These are phyloP conservation scores for Crithidia expoeki DNA, from an alignment of 208 protist species.

Conservation along the genomic window DNA sequence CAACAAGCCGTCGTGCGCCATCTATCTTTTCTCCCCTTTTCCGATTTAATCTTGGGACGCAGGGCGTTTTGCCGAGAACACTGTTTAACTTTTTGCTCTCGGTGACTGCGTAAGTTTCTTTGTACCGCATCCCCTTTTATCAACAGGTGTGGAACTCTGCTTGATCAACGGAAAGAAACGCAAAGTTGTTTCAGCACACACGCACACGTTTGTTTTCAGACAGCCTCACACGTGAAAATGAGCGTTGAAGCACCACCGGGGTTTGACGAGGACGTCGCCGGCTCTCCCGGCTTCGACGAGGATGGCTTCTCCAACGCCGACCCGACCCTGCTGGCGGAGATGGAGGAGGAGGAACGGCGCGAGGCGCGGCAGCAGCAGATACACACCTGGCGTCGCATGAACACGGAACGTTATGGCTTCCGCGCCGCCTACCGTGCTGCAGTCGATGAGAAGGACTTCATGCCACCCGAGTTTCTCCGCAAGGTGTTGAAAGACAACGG, in stretches of 20 bases:
- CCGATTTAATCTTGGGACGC: no score
- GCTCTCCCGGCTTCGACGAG: slow-evolving; percentile 41
- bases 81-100: no score
- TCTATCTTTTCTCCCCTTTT: no score
- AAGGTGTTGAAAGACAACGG: slow-evolving; percentile 99
- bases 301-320: slow-evolving; percentile 19
- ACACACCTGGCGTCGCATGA: slow-evolving; percentile 68
- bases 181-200: no score
- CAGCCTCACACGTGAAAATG: neutral
- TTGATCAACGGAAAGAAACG: no score
- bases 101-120: no score
- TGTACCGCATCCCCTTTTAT: no score
- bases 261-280: slow-evolving; percentile 24
- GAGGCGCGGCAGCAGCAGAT: slow-evolving; percentile 50
- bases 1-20: no score
- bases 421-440: slow-evolving; percentile 71
- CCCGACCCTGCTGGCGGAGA: slow-evolving; percentile 35
- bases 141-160: no score
- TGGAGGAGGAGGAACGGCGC: slow-evolving; percentile 47
- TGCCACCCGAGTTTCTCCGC: slow-evolving; percentile 99
- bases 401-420: slow-evolving; percentile 76
- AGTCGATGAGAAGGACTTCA: slow-evolving; percentile 67
- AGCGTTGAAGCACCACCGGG: slow-evolving; percentile 31
- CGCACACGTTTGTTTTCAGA: neutral
- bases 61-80: no score